Evolutionary conservation across 2,329 filamentous ascomycete species (phyloP), one percentile per base, ranked within the genome.

Genomic region (Bipolaris cookei): DNA sequence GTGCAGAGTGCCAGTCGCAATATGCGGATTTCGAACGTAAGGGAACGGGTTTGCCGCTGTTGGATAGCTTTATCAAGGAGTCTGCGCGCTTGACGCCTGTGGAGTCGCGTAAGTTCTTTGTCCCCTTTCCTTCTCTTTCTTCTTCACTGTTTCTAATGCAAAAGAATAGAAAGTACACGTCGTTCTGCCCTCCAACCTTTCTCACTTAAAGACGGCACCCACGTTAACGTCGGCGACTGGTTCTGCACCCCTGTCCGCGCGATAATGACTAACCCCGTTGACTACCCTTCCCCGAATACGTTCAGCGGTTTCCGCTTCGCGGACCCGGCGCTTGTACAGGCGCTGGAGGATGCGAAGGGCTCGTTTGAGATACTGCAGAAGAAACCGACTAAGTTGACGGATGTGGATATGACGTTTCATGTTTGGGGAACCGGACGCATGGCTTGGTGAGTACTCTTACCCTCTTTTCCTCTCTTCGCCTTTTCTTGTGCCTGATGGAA

Each of bases 51-150:
- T 52, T 68, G 7, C 65, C 65, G 1, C 59, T 66, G 6, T 54
- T 68, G n/a, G 65, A 68, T 34, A 66, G 63, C 44, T 68, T 67
- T 18, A 60, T 67, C 35, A 64, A 64, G 49, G 65, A 68, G 39
- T 63, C 59, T 38, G 56, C 61, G 3, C 56, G 65, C 11, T 25
- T 66, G 42, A 65, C 56, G 13, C 65, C 65, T 13, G 58, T 66
- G 10, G 63, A 66, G 21, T 62, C 59, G 13, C 45, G 63, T 65
- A 56, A 46, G 61, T 49, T 11, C 28, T n/a, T 16, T n/a, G n/a
- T 3, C 4, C 23, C 3, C 21, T 41, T 3, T 18, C 1, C 13
- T 5, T 25, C 2, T 25, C 7, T 2, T 2, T 28, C 18, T 4
- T 13, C 28, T 18, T 3, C 23, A 35, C 4, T 32, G 6, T 43